Conservation (phyloP, 108 stramenopile species). For the Skeletonema menzelii region DNA sequence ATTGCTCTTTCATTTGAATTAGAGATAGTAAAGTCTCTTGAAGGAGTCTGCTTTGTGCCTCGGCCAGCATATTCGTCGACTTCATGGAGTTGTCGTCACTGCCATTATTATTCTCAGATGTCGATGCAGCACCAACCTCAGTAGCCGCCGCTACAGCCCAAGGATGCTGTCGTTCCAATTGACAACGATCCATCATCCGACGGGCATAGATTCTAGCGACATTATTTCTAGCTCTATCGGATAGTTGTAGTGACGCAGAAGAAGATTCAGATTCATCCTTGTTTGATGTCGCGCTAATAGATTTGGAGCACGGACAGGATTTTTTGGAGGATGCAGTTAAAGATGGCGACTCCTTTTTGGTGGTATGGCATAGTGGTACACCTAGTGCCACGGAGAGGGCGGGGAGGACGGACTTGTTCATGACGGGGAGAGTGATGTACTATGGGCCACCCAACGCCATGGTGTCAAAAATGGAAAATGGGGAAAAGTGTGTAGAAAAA, state of each 20-base stretch:
- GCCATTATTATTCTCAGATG: too few species aligned
- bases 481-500: too few species aligned
- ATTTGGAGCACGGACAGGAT: too few species aligned
- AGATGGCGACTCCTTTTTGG: neutral
- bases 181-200: conserved; percentile 50
- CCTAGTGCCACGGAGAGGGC: conserved; percentile 15
- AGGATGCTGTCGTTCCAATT: conserved; percentile 17
- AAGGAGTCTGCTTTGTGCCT: neutral
- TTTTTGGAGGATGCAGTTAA: neutral
- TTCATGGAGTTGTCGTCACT: neutral
- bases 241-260: too few species aligned
- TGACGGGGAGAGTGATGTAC: neutral
- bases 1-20: conserved; percentile 2
- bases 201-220: conserved; percentile 72
- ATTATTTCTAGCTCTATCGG: conserved; percentile 43
- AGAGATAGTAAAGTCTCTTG: neutral
- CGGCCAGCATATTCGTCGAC: neutral
- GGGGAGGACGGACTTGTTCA: conserved; percentile 2
- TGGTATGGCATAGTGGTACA: neutral
- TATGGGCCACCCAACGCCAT: too few species aligned
- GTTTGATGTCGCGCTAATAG: neutral
- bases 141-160: neutral
- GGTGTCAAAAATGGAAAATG: too few species aligned
- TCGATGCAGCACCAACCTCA: neutral
- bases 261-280: neutral